A percentile compares a stretch with the other conserved stretches of the same genome.
phyloP scores from a whole-genome alignment of 257 asterid species.

The Lavandula angustifolia region DNA sequence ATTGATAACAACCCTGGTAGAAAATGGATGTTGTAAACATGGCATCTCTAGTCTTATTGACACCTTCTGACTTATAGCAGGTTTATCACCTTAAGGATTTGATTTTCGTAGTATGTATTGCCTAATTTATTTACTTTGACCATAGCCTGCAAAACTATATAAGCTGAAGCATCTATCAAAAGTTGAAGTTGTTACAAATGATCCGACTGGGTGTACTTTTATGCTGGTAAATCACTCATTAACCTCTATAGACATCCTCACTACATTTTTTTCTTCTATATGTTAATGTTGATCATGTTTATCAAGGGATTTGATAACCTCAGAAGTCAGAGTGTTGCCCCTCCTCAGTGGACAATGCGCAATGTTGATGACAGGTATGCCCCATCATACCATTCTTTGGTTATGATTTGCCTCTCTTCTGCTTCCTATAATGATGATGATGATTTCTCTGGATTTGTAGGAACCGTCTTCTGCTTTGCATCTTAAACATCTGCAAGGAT shows the following conservation, averaged over 20 bases:
- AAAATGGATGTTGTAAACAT: conserved; percentile 19
- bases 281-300: conserved; percentile 32
- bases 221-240: conserved; percentile 56
- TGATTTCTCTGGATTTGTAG: conserved; percentile 36
- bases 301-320: conserved; percentile 94
- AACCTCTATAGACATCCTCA: conserved; percentile 20
- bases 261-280: conserved; percentile 22
- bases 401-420: conserved; percentile 19
- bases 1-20: conserved; percentile 13
- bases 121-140: conserved; percentile 29
- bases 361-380: conserved; percentile 89
- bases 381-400: conserved; percentile 21
- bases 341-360: conserved; percentile 99
- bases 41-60: neutral
- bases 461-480: conserved; percentile 83
- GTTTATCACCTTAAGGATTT: conserved; percentile 1
- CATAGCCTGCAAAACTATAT: conserved; percentile 92
- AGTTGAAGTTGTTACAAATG: conserved; percentile 92
- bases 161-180: conserved; percentile 93
- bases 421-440: conserved; percentile 22
- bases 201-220: conserved; percentile 95
- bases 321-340: conserved; percentile 92
- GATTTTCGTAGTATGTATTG: conserved; percentile 25
- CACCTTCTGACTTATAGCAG: conserved; percentile 15
- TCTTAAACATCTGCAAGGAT: conserved; percentile 88